These are phyloP conservation scores for Leucogyrophana mollusca DNA, from an alignment of 768 basidiomycete species.

Conservation along the genomic window DNA sequence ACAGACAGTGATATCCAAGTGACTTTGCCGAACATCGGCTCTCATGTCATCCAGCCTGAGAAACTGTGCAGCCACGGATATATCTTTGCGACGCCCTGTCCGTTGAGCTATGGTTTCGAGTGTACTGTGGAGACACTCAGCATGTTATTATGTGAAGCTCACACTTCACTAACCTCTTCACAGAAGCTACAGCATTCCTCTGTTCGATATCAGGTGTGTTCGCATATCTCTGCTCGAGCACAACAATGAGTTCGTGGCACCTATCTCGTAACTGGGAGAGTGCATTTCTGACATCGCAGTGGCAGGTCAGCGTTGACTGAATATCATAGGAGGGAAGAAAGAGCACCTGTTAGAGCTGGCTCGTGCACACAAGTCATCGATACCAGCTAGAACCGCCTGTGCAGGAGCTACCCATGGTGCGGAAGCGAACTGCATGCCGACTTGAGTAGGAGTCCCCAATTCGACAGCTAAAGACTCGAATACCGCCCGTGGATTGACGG, in stretches of 20 bases:
- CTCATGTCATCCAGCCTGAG: constrained; percentile 45
- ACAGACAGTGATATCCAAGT: constrained; percentile 44
- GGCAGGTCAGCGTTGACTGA: too few species aligned
- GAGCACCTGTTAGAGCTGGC: too few species aligned
- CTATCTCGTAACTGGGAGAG: constrained; percentile 46
- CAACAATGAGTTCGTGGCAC: constrained; percentile 42
- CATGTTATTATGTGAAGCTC: background rate
- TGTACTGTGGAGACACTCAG: constrained; percentile 16
- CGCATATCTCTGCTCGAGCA: constrained; percentile 34
- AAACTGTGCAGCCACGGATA: constrained; percentile 40
- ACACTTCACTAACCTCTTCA: constrained; percentile 27
- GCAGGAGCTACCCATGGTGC: too few species aligned
- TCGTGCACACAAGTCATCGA: too few species aligned
- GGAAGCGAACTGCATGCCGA: too few species aligned
- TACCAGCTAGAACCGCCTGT: too few species aligned
- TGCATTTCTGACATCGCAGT: constrained; percentile 44
- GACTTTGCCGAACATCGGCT: constrained; percentile 45
- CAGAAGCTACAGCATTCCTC: constrained; percentile 28
- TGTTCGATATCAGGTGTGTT: constrained; percentile 28
- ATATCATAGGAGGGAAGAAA: too few species aligned
- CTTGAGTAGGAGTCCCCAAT: too few species aligned
- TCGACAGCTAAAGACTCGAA: too few species aligned
- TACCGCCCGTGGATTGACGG: too few species aligned
- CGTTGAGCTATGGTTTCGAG: constrained; percentile 34
- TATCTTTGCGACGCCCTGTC: constrained; percentile 45